phyloP scores from a whole-genome alignment of 2,329 filamentous ascomycete species.

The Botryotinia narcissicola region DNA sequence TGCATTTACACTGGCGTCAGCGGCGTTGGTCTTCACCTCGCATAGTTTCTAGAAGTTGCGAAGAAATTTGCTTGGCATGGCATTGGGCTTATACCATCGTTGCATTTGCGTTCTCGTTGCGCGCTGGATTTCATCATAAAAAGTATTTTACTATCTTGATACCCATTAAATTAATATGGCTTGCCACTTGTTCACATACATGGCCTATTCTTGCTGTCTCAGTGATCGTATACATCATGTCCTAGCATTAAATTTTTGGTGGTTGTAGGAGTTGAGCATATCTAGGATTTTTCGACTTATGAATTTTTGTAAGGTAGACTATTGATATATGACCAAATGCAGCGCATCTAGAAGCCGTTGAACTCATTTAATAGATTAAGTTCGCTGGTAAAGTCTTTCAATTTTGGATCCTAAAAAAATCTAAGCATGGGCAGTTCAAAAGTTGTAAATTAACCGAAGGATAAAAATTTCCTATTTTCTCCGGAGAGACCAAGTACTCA shows the following conservation, averaged over 20 bases:
- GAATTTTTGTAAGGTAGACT: not conserved
- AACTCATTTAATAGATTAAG: not conserved
- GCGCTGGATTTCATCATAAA: not conserved
- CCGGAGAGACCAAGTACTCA: not conserved
- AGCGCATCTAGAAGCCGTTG: rapidly evolving
- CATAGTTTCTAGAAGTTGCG: not conserved
- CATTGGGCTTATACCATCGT: not conserved
- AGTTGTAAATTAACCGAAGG: rapidly evolving
- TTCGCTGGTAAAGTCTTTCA: not conserved
- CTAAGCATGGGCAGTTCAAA: not conserved
- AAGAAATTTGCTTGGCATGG: not conserved
- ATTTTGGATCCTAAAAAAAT: not conserved
- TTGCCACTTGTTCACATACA: not conserved
- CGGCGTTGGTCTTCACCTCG: not conserved
- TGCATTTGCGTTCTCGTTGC: not conserved
- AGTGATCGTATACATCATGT: not conserved
- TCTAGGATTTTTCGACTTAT: not conserved
- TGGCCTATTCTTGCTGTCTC: not conserved
- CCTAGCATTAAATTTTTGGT: too few species aligned
- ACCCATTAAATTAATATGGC: not conserved
- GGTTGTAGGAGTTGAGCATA: not conserved
- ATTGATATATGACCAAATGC: not conserved
- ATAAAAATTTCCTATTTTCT: rapidly evolving
- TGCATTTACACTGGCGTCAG: not conserved
- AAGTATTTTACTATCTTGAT: not conserved